Percentiles rank a stretch among this genome's conserved stretches.
Conservation (phyloP, 257 asterid genomes). For the Voacanga thouarsii region DNA sequence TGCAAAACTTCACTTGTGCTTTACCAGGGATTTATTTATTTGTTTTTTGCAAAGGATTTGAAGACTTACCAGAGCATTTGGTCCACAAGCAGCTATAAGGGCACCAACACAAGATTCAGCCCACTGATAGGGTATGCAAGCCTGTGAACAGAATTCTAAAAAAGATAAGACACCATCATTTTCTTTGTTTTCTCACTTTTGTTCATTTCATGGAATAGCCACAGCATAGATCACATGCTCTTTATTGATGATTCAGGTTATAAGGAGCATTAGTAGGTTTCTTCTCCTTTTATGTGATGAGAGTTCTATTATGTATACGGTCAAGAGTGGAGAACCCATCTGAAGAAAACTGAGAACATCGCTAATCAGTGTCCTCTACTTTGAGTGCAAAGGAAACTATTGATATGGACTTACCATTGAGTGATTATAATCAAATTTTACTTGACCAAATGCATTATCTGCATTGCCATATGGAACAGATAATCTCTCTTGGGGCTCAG, state of each 20-base stretch:
- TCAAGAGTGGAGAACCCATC: neutral
- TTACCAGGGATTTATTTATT: neutral
- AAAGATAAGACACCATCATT: neutral
- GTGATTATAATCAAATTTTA: constrained; percentile 39
- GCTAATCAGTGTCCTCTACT: neutral
- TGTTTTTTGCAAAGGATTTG: neutral
- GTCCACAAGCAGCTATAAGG: constrained; percentile 46
- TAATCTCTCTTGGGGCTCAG: constrained; percentile 30
- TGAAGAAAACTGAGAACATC: neutral
- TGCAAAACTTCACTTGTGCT: neutral
- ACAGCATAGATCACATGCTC: neutral
- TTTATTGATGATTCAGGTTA: neutral
- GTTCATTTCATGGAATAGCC: neutral
- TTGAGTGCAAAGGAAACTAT: neutral
- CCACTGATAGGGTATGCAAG: constrained; percentile 41
- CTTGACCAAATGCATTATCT: constrained; percentile 38
- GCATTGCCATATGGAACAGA: constrained; percentile 28
- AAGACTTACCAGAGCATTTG: constrained; percentile 49
- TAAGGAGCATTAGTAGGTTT: neutral
- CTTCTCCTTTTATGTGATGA: neutral
- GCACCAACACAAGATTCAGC: constrained; percentile 49
- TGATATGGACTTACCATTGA: constrained; percentile 39
- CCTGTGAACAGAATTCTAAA: constrained; percentile 35
- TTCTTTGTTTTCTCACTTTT: neutral
- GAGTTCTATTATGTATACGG: neutral